Conservation (phyloP, 169 alveolate genomes). For the Plasmodium fragile region DNA sequence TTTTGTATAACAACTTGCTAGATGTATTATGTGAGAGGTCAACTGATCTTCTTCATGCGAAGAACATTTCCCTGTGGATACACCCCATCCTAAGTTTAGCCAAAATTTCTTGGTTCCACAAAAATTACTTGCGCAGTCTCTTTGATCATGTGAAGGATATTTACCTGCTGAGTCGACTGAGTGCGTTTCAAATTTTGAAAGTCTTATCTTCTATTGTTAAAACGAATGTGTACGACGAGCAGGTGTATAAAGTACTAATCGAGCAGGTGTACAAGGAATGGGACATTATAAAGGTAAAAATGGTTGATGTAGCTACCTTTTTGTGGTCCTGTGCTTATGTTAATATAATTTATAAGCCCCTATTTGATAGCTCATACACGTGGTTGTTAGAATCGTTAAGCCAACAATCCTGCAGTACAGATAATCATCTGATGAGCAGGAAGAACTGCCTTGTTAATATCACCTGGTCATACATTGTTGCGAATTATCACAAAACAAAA, state of each 20-base stretch:
- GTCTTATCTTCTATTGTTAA: conserved; percentile 51
- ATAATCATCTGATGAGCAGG: conserved; percentile 2
- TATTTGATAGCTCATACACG: conserved; percentile 26
- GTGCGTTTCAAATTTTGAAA: conserved; percentile 31
- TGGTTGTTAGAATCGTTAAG: neutral
- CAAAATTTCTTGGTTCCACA: conserved; percentile 68
- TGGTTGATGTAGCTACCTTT: conserved; percentile 47
- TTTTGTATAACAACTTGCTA: conserved; percentile 36
- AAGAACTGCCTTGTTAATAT: conserved; percentile 63
- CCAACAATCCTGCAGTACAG: neutral
- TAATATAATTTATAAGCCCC: conserved; percentile 43
- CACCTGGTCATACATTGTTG: conserved; percentile 61
- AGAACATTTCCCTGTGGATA: conserved; percentile 56
- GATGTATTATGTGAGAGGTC: conserved; percentile 32
- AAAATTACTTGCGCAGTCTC: conserved; percentile 3
- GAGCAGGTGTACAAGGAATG: conserved; percentile 42
- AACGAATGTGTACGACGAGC: conserved; percentile 61
- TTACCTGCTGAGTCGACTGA: conserved; percentile 35
- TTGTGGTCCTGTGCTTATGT: conserved; percentile 71
- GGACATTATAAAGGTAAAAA: conserved; percentile 36
- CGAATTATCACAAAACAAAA: conserved; percentile 34
- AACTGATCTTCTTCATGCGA: conserved; percentile 50
- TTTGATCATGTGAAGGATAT: conserved; percentile 22
- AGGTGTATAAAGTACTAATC: conserved; percentile 35
- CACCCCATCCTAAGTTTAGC: conserved; percentile 23